A percentile compares a stretch with the other conserved stretches of the same genome.
Conservation (phyloP, 495 filamentous ascomycete species). For the Diplogelasinospora grovesii region DNA sequence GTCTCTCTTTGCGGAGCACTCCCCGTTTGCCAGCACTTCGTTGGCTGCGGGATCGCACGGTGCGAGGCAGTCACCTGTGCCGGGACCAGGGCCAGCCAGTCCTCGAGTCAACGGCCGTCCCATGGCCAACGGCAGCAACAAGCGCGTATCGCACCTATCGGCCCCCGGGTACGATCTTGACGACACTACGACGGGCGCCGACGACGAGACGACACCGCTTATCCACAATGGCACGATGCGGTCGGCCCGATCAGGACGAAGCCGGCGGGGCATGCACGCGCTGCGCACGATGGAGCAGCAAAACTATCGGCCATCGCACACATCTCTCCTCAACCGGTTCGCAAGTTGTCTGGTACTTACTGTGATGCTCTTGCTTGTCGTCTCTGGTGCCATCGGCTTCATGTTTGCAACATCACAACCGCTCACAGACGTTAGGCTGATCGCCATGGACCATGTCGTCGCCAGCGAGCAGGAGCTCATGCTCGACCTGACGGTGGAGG, state of each 20-base stretch:
- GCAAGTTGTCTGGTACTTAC: conserved; percentile 73
- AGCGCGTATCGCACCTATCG: conserved; percentile 23
- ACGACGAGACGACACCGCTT: conserved; percentile 86
- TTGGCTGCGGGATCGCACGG: conserved; percentile 29
- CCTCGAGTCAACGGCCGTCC: conserved; percentile 31
- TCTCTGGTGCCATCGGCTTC: conserved; percentile 77
- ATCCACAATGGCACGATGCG: conserved; percentile 45
- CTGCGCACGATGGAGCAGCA: conserved; percentile 71
- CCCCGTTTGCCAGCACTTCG: conserved; percentile 50
- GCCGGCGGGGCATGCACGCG: conserved; percentile 49
- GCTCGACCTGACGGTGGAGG: conserved; percentile 82
- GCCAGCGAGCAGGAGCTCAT: conserved; percentile 94
- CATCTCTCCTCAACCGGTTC: conserved; percentile 63
- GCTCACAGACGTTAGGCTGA: conserved; percentile 65
- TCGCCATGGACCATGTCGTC: conserved; percentile 78
- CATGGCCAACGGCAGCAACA: conserved; percentile 16
- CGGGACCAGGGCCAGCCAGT: too few relatives aligned
- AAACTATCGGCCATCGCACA: conserved; percentile 52
- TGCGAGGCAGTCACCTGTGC: conserved; percentile 55
- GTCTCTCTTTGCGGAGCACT: conserved; percentile 72
- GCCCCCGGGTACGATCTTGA: conserved; percentile 49
- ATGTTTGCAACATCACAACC: conserved; percentile 87
- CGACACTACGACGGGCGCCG: conserved; percentile 56
- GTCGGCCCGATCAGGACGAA: conserved; percentile 53
- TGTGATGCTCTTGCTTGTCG: conserved; percentile 65